Conservation (phyloP, 139 green algal genomes). For the Chlorella vulgaris region DNA sequence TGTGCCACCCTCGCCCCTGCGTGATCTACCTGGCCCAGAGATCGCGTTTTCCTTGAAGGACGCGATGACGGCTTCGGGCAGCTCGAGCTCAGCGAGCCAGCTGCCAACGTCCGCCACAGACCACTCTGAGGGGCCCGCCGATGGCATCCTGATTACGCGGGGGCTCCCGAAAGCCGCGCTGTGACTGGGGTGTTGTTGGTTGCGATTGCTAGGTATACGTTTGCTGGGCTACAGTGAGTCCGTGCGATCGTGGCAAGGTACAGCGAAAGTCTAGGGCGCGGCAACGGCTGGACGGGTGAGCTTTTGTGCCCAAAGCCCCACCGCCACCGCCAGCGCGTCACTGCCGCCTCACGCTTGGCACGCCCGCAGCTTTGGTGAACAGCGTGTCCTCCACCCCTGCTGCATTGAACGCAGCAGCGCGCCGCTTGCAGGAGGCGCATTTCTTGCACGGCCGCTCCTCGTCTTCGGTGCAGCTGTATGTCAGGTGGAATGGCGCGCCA, state of each 20-base stretch:
- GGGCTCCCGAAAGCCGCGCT: not conserved
- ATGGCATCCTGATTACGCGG: not conserved
- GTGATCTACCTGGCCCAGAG: not conserved
- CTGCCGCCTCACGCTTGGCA: no score
- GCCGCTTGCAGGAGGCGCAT: conserved; percentile 9
- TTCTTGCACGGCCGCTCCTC: conserved; percentile 5
- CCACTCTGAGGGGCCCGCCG: not conserved
- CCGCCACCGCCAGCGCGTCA: no score
- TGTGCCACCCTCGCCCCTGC: no score
- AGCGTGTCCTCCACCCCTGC: conserved; percentile 24
- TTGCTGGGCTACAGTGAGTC: no score
- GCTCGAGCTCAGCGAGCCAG: not conserved
- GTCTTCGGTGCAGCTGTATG: conserved; percentile 9
- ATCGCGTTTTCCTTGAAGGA: conserved; percentile 2
- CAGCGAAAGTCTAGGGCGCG: no score
- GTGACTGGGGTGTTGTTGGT: no score
- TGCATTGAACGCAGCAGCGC: conserved; percentile 2
- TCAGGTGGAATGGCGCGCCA: conserved; percentile 27
- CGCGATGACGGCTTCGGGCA: not conserved
- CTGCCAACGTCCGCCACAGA: not conserved
- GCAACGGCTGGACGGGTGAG: no score
- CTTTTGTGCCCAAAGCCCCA: no score
- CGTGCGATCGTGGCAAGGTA: no score
- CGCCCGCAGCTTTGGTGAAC: not conserved
- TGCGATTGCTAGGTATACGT: no score